These are phyloP conservation scores for Scheffersomyces cryptocercus DNA, from an alignment of 1,139 yeast species.

Conservation along the genomic window DNA sequence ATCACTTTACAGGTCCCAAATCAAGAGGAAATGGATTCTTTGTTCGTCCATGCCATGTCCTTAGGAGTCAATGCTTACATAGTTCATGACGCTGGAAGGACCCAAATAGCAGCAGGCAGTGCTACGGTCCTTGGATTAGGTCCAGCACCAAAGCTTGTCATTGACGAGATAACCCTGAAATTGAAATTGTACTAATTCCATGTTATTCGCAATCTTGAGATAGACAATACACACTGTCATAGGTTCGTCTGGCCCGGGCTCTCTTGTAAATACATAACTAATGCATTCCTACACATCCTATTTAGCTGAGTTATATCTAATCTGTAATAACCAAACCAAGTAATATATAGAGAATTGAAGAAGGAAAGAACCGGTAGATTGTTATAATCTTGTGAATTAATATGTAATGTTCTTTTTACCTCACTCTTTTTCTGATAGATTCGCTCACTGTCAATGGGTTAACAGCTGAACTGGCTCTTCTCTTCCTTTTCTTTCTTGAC, in stretches of 20 bases:
- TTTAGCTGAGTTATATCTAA: too few relatives aligned
- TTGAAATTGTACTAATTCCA: constrained; percentile 63
- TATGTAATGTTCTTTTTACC: background rate
- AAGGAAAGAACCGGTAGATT: too few relatives aligned
- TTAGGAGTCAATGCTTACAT: constrained; percentile 76
- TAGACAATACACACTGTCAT: background rate
- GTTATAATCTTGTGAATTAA: too few relatives aligned
- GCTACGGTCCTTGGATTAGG: constrained; percentile 95
- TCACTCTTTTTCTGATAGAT: constrained; percentile 9
- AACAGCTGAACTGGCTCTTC: constrained; percentile 48
- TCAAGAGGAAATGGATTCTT: constrained; percentile 73
- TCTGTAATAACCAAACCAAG: too few relatives aligned
- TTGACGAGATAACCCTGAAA: constrained; percentile 80
- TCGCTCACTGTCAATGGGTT: constrained; percentile 39
- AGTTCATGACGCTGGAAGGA: constrained; percentile 95
- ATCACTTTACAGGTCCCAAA: constrained; percentile 79
- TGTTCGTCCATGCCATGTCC: constrained; percentile 80
- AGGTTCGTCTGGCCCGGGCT: background rate
- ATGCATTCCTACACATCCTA: background rate
- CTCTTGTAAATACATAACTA: background rate
- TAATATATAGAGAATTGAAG: too few relatives aligned
- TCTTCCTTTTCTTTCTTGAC: constrained; percentile 33
- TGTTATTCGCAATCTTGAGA: background rate
- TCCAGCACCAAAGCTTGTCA: constrained; percentile 86
- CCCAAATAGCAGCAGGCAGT: constrained; percentile 92